Conservation (phyloP, 2,329 filamentous ascomycete species). For the Xylariaceae sp. region DNA sequence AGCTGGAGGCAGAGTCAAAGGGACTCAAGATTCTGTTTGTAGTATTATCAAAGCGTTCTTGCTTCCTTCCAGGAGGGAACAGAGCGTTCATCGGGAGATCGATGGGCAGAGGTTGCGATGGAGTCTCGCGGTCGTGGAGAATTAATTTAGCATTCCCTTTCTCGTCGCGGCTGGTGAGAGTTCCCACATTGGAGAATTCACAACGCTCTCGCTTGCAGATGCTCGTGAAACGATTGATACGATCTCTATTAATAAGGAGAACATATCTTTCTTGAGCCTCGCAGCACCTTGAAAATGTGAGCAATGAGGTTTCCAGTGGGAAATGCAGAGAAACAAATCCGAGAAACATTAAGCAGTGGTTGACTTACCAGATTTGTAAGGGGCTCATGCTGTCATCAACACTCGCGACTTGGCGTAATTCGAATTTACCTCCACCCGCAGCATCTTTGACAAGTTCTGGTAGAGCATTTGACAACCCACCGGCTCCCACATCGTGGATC, state of each 20-base stretch:
- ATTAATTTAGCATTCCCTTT: conserved; percentile 68
- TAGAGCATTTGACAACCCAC: conserved; percentile 72
- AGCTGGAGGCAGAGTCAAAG: conserved; percentile 65
- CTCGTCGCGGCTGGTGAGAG: conserved; percentile 60
- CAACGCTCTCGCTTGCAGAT: conserved; percentile 77
- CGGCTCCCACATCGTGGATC: conserved; percentile 96
- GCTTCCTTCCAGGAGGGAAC: conserved; percentile 27
- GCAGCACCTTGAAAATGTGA: conserved; percentile 50
- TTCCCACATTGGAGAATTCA: conserved; percentile 87
- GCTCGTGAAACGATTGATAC: conserved; percentile 70
- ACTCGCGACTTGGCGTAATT: conserved; percentile 89
- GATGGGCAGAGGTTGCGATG: conserved; percentile 25
- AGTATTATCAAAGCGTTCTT: conserved; percentile 26
- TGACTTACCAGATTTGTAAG: conserved; percentile 74
- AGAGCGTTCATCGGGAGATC: conserved; percentile 30
- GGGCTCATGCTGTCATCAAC: conserved; percentile 91
- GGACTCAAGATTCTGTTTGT: conserved; percentile 16
- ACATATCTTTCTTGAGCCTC: conserved; percentile 97
- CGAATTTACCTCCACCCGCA: conserved; percentile 84
- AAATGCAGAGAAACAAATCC: neutral
- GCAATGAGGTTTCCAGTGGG: neutral
- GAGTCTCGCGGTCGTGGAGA: conserved; percentile 41
- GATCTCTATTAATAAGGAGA: conserved; percentile 75
- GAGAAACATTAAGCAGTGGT: neutral
- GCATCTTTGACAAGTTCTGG: conserved; percentile 74